Conservation (phyloP, 2,329 filamentous ascomycete species). For the Ophiocordyceps sinensis region DNA sequence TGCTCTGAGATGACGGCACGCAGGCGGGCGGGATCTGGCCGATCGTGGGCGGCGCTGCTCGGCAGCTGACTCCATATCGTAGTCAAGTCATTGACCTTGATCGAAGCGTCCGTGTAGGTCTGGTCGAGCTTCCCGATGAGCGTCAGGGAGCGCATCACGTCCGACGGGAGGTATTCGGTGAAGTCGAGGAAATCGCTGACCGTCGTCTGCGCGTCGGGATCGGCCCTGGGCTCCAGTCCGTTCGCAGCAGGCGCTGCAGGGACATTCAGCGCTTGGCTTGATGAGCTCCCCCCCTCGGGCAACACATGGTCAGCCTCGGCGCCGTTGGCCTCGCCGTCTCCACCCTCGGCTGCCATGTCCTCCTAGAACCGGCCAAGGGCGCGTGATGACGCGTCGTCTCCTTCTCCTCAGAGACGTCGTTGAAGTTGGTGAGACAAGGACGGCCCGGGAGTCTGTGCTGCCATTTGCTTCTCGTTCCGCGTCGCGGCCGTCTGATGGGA, state of each 20-base stretch:
- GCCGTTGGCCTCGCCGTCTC: constrained; percentile 8
- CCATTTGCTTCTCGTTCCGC: constrained; percentile 4
- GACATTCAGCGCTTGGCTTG: constrained; percentile 9
- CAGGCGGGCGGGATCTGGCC: constrained; percentile 33
- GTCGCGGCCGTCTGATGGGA: constrained; percentile 1
- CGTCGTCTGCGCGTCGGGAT: constrained; percentile 55
- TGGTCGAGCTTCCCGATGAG: constrained; percentile 51
- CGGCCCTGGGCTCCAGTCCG: constrained; percentile 36
- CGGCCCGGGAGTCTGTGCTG: constrained; percentile 3
- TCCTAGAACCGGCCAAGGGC: neutral
- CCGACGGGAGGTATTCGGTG: constrained; percentile 54
- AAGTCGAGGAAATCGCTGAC: constrained; percentile 57
- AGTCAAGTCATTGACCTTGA: constrained; percentile 40
- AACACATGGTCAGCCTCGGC: constrained; percentile 11
- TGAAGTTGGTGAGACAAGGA: neutral
- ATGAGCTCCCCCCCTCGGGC: constrained; percentile 12
- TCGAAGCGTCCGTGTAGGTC: constrained; percentile 40
- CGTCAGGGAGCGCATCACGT: constrained; percentile 50
- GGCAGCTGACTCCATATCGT: constrained; percentile 42
- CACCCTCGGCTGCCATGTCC: constrained; percentile 14
- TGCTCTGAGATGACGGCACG: constrained; percentile 46
- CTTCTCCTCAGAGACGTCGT: constrained; percentile 1
- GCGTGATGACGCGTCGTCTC: neutral
- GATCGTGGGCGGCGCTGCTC: constrained; percentile 28
- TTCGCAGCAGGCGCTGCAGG: constrained; percentile 19